Percentiles rank a stretch among this genome's conserved stretches.
Evolutionary conservation across 441 rosid genomes (phyloP).

Genomic region (Adansonia grandidieri): DNA sequence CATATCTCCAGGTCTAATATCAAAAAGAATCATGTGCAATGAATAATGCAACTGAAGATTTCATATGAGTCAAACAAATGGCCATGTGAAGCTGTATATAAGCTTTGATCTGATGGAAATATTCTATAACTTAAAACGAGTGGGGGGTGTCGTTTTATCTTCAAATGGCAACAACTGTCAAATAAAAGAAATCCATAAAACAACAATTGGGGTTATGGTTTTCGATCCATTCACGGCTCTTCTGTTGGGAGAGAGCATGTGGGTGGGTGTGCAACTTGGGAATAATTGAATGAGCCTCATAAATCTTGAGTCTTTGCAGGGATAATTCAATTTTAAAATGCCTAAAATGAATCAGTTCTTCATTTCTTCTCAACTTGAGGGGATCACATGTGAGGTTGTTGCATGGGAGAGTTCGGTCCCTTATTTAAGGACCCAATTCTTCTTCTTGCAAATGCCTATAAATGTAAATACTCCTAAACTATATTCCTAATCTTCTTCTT

Average conservation of each 20-base stretch:
- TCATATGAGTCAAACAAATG: constrained; percentile 27
- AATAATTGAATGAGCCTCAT: constrained; percentile 49
- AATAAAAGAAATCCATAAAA: constrained; percentile 23
- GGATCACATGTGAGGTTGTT: constrained; percentile 27
- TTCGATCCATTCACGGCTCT: constrained; percentile 47
- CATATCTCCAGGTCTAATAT: constrained; percentile 16
- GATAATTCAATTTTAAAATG: constrained; percentile 21
- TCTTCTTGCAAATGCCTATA: constrained; percentile 9
- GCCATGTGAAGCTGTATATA: constrained; percentile 29
- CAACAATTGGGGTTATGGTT: constrained; percentile 34
- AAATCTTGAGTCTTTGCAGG: constrained; percentile 23
- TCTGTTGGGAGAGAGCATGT: constrained; percentile 47
- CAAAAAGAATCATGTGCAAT: constrained; percentile 32
- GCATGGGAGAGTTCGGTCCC: not conserved
- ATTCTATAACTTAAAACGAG: not conserved
- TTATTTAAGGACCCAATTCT: constrained; percentile 25
- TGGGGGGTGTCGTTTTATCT: constrained; percentile 17
- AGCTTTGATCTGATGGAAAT: constrained; percentile 13
- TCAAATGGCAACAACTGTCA: constrained; percentile 26
- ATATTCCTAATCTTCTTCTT: not conserved
- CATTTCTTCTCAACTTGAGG: not conserved
- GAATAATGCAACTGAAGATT: not conserved
- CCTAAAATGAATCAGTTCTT: not conserved
- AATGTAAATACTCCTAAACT: constrained; percentile 14
- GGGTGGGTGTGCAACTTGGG: constrained; percentile 50